Evolutionary conservation across 106 monocot genomes (phyloP).

Genomic region (Dendrobium nobile): DNA sequence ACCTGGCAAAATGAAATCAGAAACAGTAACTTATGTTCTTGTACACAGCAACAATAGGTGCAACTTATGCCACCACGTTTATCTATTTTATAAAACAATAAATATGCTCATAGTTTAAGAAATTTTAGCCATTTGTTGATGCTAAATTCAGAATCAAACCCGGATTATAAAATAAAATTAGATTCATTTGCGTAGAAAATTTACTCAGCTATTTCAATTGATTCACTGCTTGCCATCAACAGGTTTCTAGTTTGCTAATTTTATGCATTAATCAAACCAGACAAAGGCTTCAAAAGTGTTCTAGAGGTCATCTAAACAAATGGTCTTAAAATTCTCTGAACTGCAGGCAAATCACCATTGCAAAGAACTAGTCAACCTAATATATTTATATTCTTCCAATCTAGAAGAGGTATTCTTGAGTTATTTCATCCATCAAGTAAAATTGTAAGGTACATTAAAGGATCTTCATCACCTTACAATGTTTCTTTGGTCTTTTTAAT

Average conservation of each 20-base stretch:
- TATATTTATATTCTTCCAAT: neutral
- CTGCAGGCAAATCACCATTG: neutral
- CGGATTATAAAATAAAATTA: neutral
- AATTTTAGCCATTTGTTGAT: neutral
- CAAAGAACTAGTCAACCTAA: neutral
- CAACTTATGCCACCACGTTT: neutral
- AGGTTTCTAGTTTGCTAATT: neutral
- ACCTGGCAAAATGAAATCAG: neutral
- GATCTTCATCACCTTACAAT: neutral
- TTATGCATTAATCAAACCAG: neutral
- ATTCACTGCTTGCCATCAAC: neutral
- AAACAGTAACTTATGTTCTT: neutral
- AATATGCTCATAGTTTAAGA: neutral
- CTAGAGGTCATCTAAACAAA: neutral
- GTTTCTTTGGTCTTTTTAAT: neutral
- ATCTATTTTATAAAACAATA: neutral
- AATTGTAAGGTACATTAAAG: neutral
- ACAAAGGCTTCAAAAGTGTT: neutral
- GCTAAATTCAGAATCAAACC: neutral
- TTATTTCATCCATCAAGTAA: neutral
- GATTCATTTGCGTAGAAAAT: neutral
- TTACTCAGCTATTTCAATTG: neutral
- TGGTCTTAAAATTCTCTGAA: neutral
- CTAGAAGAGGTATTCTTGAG: neutral
- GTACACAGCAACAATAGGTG: neutral